Evolutionary conservation across 2,329 filamentous ascomycete genomes (phyloP).

Genomic region (Hymenoscyphus infarciens): DNA sequence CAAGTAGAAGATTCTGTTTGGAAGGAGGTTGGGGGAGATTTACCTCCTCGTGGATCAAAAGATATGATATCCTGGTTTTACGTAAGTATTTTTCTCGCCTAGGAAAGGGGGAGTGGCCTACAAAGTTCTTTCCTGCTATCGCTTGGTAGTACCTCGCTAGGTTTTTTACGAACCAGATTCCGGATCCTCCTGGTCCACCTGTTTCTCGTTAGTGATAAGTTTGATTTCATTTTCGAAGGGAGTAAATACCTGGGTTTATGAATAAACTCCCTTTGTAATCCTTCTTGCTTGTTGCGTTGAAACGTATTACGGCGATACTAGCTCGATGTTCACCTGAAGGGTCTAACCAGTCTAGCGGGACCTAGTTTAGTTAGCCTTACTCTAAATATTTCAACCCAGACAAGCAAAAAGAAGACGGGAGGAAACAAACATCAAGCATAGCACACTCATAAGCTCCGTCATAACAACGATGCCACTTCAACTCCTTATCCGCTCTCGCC

Average conservation of each 20-base stretch:
- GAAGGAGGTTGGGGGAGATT: neutral
- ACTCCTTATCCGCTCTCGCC: slow-evolving; percentile 11
- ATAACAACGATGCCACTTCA: slow-evolving; percentile 27
- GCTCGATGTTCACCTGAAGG: slow-evolving; percentile 20
- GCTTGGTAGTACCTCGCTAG: slow-evolving; percentile 35
- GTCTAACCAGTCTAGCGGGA: slow-evolving; percentile 26
- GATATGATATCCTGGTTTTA: slow-evolving; percentile 43
- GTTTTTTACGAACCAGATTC: slow-evolving; percentile 30
- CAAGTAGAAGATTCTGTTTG: neutral
- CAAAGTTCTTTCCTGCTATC: slow-evolving; percentile 46
- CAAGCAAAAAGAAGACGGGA: no score
- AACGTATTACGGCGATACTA: slow-evolving; percentile 22
- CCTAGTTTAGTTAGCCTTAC: slow-evolving; percentile 9
- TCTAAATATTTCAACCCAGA: neutral
- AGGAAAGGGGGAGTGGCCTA: slow-evolving; percentile 24
- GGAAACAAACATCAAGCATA: slow-evolving; percentile 22
- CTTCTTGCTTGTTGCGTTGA: slow-evolving; percentile 21
- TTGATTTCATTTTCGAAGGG: neutral
- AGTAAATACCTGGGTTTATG: slow-evolving; percentile 21
- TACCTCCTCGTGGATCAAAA: slow-evolving; percentile 49
- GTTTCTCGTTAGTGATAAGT: neutral
- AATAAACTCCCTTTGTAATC: slow-evolving; percentile 24
- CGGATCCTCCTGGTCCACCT: slow-evolving; percentile 47
- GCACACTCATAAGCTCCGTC: slow-evolving; percentile 25
- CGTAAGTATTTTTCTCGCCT: neutral